Evolutionary conservation across 2,329 filamentous ascomycete genomes (phyloP), one percentile per base, ranked within the genome.

Genomic region (Samsoniella hepiali): DNA sequence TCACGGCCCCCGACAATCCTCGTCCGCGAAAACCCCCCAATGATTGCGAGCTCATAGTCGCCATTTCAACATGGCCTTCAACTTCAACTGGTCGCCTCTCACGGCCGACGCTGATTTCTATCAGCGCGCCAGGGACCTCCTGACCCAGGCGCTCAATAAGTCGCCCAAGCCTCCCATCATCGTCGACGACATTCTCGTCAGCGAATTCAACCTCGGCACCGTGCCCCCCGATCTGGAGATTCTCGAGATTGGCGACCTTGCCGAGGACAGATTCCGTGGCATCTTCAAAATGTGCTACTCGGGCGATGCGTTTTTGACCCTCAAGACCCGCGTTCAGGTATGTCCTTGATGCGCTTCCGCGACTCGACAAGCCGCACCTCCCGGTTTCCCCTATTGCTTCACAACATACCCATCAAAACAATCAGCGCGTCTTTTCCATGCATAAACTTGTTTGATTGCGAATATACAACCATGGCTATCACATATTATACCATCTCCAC

Each of bases 31-130:
- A 58, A 66, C 65, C 66, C 59, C 68, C 70, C 67, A 68, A 78
- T 78, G 76, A 69, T 72, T 65, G 67, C 71, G 71, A 71, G 69
- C 69, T 69, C 61, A 69, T 71, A 68, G 72, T 68, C 67, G 79
- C 78, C 78, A 80, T 79, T 77, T 79, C 77, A 83, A 79, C 78
- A 99, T 99, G 95, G 95, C 95, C 70, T 99, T 99, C 90, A 98
- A 98, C 84, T 99, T 99, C 91, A 98, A 98, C 91, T 99, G 95
- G 95, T 97, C 93, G 85, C 95, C 95, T 74, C 85, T 99, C 69
- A 95, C 96, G 80, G 94, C 94, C 74, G 95, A 98, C 81, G 94
- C 91, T 72, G 86, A 88, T 70, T 95, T 95, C 78, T 94, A 94
- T 79, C 87, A 90, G 75, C 90, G 93, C 70, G 94, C 95, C 58